These are phyloP conservation scores for Fusarium tupiense DNA, from an alignment of 2,329 filamentous ascomycete genomes.

Conservation along the genomic window DNA sequence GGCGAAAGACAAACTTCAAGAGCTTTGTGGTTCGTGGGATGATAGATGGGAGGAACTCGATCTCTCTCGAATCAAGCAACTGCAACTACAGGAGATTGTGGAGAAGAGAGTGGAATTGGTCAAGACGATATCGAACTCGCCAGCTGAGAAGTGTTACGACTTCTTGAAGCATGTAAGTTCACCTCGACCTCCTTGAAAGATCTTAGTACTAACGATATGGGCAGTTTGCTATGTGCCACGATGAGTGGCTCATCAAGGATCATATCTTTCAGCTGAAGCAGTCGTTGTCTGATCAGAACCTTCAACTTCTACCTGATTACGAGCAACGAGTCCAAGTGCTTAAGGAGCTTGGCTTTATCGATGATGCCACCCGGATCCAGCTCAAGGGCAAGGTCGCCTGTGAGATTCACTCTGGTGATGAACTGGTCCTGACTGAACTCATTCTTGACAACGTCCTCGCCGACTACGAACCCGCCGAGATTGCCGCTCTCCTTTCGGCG, in stretches of 20 bases:
- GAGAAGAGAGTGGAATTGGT: slow-evolving; percentile 75
- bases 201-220: slow-evolving; percentile 52
- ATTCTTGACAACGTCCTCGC: slow-evolving; percentile 97
- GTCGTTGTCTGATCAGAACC: slow-evolving; percentile 93
- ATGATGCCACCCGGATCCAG: slow-evolving; percentile 85
- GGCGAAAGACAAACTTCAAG: slow-evolving; percentile 74
- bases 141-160: slow-evolving; percentile 75
- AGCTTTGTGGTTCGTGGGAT: slow-evolving; percentile 79
- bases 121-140: slow-evolving; percentile 68
- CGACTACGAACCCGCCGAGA: slow-evolving; percentile 95
- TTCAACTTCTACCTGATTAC: slow-evolving; percentile 95
- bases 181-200: neutral
- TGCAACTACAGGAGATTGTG: slow-evolving; percentile 82
- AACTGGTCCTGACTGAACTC: slow-evolving; percentile 93
- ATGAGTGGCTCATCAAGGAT: slow-evolving; percentile 95
- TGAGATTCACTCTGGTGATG: slow-evolving; percentile 96
- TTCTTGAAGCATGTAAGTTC: slow-evolving; percentile 87
- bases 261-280: slow-evolving; percentile 89
- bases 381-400: slow-evolving; percentile 98
- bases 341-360: slow-evolving; percentile 91
- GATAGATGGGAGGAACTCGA: slow-evolving; percentile 86
- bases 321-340: slow-evolving; percentile 93
- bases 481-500: slow-evolving; percentile 89
- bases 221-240: slow-evolving; percentile 93
- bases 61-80: slow-evolving; percentile 81